These are phyloP conservation scores for Phycomyces blakesleeanus DNA, from an alignment of 192 early-diverging fungal genomes.

Conservation along the genomic window DNA sequence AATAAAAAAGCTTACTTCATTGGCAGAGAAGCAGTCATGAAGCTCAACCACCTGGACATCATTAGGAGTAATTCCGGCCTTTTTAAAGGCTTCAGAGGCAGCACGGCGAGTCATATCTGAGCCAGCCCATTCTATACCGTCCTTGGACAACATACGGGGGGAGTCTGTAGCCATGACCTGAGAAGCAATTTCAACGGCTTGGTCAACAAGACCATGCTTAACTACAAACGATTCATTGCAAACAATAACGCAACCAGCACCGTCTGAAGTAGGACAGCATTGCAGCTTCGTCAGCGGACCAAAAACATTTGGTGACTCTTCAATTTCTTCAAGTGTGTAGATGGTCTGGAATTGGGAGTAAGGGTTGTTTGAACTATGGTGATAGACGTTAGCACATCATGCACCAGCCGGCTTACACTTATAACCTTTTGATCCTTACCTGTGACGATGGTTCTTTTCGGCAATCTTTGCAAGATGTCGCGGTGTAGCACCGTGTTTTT, in stretches of 20 bases:
- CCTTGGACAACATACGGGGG: conserved; percentile 44
- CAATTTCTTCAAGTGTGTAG: conserved; percentile 59
- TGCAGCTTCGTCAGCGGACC: conserved; percentile 73
- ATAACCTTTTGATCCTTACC: conserved; percentile 13
- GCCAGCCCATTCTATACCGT: conserved; percentile 58
- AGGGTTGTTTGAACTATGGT: conserved; percentile 53
- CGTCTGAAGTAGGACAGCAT: conserved; percentile 75
- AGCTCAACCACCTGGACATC: conserved; percentile 70
- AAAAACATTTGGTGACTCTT: conserved; percentile 57
- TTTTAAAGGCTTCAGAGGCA: conserved; percentile 46
- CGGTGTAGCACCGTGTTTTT: conserved; percentile 58
- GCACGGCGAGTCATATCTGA: conserved; percentile 70
- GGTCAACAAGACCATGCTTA: conserved; percentile 53
- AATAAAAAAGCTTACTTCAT: conserved; percentile 45
- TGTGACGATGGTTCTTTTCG: conserved; percentile 71
- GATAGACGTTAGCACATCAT: too few relatives aligned
- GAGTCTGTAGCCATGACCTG: conserved; percentile 75
- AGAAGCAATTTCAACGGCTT: conserved; percentile 65
- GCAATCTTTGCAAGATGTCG: conserved; percentile 64
- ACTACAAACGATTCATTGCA: conserved; percentile 63
- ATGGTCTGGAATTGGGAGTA: conserved; percentile 68
- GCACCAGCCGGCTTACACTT: too few relatives aligned
- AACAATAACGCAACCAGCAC: conserved; percentile 61
- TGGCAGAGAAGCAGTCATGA: conserved; percentile 77
- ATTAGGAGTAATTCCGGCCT: conserved; percentile 54